Base-by-base conservation (phyloP, 352 stramenopile genomes). In the Pythium biforme region DNA sequence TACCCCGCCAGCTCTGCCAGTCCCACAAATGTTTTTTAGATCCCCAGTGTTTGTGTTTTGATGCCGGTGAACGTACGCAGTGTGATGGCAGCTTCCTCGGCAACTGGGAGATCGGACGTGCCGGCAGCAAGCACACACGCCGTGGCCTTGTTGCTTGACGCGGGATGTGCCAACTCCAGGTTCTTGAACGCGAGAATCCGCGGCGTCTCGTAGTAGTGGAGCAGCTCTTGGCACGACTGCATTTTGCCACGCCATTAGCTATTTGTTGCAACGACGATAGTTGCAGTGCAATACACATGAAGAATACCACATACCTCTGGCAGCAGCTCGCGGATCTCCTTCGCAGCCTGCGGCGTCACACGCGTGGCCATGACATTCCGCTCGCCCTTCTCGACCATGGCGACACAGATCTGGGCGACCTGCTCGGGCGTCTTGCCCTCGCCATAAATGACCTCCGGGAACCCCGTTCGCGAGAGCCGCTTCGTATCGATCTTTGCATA, bases 71-170 rank as follows among this genome's bases (percentile, higher is more conserved):
- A 60, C 52, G 19, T 34, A 94, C 86, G 81, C 23, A 98, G 77
- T 11, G 94, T 97, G 25, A 98, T 73, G 34, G 92, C 96, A 14
- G 94, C 95, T 89, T 99, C 97, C 77, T 99, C 97, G 2, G 95
- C 95, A 10, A 99, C 88, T 6, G 92, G 80, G 19, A 99, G 73
- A 66, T 99, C 97, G 0, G 97, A 99, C 11, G 96, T 99, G 2
- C 97, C 97, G 1, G 96, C 97, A 34, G 91, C 98, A 29, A 98
- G 80, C 1, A 99, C 91, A 55, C 86, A 90, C 2, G 48, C 63
- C 51, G 54, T 25, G 2, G 45, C 60, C 0, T 55, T 37, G 17
- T 5, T 40, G 4, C 7, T 12, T 20, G 49, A 34, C 20, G 26
- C 23, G n/a, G 19, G 12, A 41, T 61, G 14, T n/a, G 19, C 14